phyloP scores from a whole-genome alignment of 208 protist genomes.

The Trypanosoma boissoni region DNA sequence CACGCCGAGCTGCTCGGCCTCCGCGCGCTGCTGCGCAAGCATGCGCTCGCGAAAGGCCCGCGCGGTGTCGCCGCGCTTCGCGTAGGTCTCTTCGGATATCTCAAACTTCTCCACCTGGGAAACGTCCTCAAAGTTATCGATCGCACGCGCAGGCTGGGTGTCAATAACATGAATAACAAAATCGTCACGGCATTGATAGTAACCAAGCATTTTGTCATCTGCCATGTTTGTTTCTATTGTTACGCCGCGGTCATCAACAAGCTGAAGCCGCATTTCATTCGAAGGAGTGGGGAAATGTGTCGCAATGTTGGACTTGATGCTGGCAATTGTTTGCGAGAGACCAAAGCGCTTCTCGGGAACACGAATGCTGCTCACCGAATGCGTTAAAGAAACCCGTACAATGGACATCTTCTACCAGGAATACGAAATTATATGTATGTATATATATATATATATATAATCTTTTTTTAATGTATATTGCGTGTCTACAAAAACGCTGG shows the following conservation, averaged over 20 bases:
- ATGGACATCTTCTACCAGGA: slow-evolving; percentile 45
- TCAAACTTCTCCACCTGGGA: slow-evolving; percentile 91
- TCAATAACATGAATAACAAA: slow-evolving; percentile 89
- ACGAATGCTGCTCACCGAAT: slow-evolving; percentile 65
- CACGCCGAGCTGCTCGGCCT: slow-evolving; percentile 62
- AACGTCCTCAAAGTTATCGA: slow-evolving; percentile 80
- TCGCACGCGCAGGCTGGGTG: slow-evolving; percentile 59
- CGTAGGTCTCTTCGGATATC: slow-evolving; percentile 89
- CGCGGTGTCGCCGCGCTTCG: slow-evolving; percentile 80
- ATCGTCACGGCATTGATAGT: slow-evolving; percentile 81
- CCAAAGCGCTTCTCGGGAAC: slow-evolving; percentile 89
- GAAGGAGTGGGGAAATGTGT: slow-evolving; percentile 78
- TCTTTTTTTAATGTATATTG: too few relatives aligned
- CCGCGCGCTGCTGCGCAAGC: slow-evolving; percentile 62
- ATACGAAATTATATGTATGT: neutral
- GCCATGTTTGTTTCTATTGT: slow-evolving; percentile 57
- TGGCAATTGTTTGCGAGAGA: slow-evolving; percentile 67
- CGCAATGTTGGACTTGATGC: slow-evolving; percentile 77
- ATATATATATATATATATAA: slow-evolving; percentile 14
- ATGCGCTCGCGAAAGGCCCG: slow-evolving; percentile 76
- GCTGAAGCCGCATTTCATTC: slow-evolving; percentile 68
- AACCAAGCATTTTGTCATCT: slow-evolving; percentile 76
- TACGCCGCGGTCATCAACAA: slow-evolving; percentile 71
- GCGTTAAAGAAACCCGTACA: slow-evolving; percentile 78
- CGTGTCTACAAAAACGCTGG: too few relatives aligned